Percentiles rank a stretch among this genome's conserved stretches.
These are phyloP conservation scores for Talaromyces sp. DNA, from an alignment of 2,329 filamentous ascomycete genomes.

Conservation along the genomic window DNA sequence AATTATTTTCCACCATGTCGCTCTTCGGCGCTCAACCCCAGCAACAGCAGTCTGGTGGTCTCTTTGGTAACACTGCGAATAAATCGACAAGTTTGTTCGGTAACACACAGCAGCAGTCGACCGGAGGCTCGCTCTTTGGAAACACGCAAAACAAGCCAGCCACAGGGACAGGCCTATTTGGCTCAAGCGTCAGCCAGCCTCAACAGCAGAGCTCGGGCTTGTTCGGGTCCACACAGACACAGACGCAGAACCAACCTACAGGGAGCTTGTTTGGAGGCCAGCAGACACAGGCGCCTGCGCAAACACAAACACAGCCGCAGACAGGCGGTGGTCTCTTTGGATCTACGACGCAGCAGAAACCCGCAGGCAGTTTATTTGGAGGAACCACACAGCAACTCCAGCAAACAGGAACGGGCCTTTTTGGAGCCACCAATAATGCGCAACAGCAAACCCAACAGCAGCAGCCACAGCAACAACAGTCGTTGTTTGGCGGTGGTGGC, in stretches of 20 bases:
- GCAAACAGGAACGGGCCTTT: slow-evolving; percentile 17
- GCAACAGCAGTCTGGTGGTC: slow-evolving; percentile 18
- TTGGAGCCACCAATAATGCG: slow-evolving; percentile 15
- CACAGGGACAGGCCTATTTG: slow-evolving; percentile 19
- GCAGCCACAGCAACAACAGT: slow-evolving; percentile 25
- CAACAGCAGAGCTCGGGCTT: slow-evolving; percentile 17
- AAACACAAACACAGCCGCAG: slow-evolving; percentile 12
- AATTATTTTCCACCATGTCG: slow-evolving; percentile 26
- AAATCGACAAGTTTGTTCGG: slow-evolving; percentile 35
- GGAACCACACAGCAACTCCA: slow-evolving; percentile 32
- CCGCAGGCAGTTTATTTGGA: slow-evolving; percentile 23
- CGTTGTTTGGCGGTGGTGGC: slow-evolving; percentile 9
- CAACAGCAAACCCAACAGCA: slow-evolving; percentile 25
- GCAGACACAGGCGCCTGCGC: slow-evolving; percentile 7
- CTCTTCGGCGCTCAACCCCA: slow-evolving; percentile 29
- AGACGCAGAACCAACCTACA: slow-evolving; percentile 13
- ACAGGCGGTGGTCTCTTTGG: slow-evolving; percentile 11
- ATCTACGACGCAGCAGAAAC: slow-evolving; percentile 20
- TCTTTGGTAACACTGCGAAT: slow-evolving; percentile 26
- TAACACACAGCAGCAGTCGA: slow-evolving; percentile 21
- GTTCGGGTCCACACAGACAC: slow-evolving; percentile 21
- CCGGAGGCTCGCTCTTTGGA: slow-evolving; percentile 30
- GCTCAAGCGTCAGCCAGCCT: slow-evolving; percentile 19
- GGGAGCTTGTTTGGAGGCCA: slow-evolving; percentile 21
- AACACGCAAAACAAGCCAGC: slow-evolving; percentile 16